phyloP scores from a whole-genome alignment of 768 basidiomycete genomes.

The Phanerochaete carnosa region DNA sequence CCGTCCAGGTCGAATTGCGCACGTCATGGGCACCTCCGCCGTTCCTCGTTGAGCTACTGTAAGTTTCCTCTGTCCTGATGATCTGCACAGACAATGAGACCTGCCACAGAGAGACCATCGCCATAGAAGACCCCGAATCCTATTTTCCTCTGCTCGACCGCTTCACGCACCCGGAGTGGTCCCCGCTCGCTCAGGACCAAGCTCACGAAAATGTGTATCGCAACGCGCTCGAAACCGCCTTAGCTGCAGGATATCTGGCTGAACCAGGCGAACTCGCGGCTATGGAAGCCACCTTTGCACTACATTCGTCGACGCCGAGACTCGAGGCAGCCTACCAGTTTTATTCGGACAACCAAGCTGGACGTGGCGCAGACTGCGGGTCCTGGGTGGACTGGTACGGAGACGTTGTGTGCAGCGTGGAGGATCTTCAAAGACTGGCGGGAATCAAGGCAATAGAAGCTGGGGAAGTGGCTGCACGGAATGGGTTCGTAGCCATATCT shows the following conservation, averaged over 20 bases:
- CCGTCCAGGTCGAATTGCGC: constrained; percentile 33
- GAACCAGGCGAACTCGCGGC: constrained; percentile 49
- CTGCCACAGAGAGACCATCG: constrained; percentile 71
- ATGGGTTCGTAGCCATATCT: constrained; percentile 10
- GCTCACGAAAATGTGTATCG: constrained; percentile 53
- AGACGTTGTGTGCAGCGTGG: constrained; percentile 61
- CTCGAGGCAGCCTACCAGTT: constrained; percentile 82
- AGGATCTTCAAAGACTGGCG: constrained; percentile 52
- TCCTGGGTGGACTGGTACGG: constrained; percentile 90
- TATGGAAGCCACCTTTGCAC: constrained; percentile 68
- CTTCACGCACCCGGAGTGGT: constrained; percentile 49
- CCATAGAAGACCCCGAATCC: constrained; percentile 63
- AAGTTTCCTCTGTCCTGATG: constrained; percentile 11
- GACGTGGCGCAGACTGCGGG: constrained; percentile 30
- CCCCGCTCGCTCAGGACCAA: constrained; percentile 31
- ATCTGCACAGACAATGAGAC: background rate
- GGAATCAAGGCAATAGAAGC: constrained; percentile 48
- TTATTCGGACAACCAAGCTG: constrained; percentile 40
- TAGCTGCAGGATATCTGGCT: constrained; percentile 43
- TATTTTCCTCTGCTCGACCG: constrained; percentile 78
- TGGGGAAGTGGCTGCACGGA: constrained; percentile 16
- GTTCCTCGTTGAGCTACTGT: constrained; percentile 31
- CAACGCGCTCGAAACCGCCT: constrained; percentile 48
- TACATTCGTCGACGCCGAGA: constrained; percentile 77
- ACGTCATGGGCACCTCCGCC: constrained; percentile 34